Percentiles rank a stretch among this genome's conserved stretches.
Conservation (phyloP, 805 yeast species). For the Ogataea parapolymorpha region DNA sequence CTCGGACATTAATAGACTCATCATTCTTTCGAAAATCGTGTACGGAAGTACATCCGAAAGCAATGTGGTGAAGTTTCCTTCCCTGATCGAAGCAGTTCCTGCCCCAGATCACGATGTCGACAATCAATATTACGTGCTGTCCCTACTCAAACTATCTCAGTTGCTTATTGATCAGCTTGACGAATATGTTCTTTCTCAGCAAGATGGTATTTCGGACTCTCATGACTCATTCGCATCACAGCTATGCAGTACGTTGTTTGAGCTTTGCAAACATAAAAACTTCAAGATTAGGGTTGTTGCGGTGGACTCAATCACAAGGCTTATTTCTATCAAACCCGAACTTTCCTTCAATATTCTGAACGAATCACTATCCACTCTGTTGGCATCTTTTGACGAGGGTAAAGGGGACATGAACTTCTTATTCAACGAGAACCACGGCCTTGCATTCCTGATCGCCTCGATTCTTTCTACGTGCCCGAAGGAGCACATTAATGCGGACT, state of each 20-base stretch:
- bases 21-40: slow-evolving; percentile 28
- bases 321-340: slow-evolving; percentile 36
- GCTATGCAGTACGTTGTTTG: slow-evolving; percentile 34
- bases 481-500: slow-evolving; percentile 31
- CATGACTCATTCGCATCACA: slow-evolving; percentile 29
- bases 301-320: slow-evolving; percentile 32
- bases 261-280: slow-evolving; percentile 36
- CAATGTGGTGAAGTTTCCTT: slow-evolving; percentile 17
- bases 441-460: slow-evolving; percentile 31
- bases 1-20: slow-evolving; percentile 33
- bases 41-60: slow-evolving; percentile 17
- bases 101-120: slow-evolving; percentile 8
- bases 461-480: slow-evolving; percentile 30
- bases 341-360: slow-evolving; percentile 30
- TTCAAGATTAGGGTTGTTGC: slow-evolving; percentile 42
- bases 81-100: slow-evolving; percentile 18
- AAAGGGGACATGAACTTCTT: slow-evolving; percentile 20
- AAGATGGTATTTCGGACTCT: slow-evolving; percentile 25
- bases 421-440: slow-evolving; percentile 32
- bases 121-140: slow-evolving; percentile 28
- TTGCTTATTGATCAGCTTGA: slow-evolving; percentile 28
- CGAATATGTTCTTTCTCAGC: slow-evolving; percentile 32
- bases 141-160: slow-evolving; percentile 29
- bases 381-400: slow-evolving; percentile 34
- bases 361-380: slow-evolving; percentile 34